phyloP scores from a whole-genome alignment of 2,329 filamentous ascomycete species.

The Trichoderma citrinoviride region DNA sequence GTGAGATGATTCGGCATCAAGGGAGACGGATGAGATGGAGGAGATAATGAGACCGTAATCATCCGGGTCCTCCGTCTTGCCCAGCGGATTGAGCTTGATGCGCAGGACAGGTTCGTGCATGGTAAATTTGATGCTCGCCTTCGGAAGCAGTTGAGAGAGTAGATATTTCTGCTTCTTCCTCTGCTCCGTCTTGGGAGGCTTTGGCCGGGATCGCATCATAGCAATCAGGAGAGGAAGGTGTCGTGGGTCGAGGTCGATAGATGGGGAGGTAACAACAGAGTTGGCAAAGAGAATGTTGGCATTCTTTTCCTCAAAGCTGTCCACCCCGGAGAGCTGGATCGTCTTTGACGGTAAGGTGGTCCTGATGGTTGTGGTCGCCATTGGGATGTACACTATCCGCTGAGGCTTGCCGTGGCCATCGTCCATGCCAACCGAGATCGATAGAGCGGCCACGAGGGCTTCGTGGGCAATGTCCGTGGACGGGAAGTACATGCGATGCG shows the following conservation, averaged over 20 bases:
- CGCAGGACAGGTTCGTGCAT: constrained; percentile 94
- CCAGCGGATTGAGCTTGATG: constrained; percentile 79
- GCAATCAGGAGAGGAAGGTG: constrained; percentile 84
- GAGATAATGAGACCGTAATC: constrained; percentile 96
- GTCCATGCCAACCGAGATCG: constrained; percentile 86
- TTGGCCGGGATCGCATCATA: constrained; percentile 60
- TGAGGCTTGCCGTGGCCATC: constrained; percentile 85
- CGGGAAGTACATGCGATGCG: constrained; percentile 98
- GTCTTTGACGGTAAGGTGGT: constrained; percentile 95
- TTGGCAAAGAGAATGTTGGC: constrained; percentile 96
- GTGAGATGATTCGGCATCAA: constrained; percentile 96
- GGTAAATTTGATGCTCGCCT: constrained; percentile 91
- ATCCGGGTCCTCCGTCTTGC: constrained; percentile 61
- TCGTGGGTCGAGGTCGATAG: constrained; percentile 86
- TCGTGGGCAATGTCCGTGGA: constrained; percentile 91
- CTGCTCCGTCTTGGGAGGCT: constrained; percentile 35
- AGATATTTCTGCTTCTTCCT: constrained; percentile 59
- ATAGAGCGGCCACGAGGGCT: constrained; percentile 85
- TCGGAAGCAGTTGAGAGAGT: constrained; percentile 87
- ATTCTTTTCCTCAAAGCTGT: constrained; percentile 77
- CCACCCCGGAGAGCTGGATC: constrained; percentile 71
- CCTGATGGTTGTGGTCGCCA: constrained; percentile 93
- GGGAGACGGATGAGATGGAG: constrained; percentile 86
- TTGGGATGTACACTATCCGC: constrained; percentile 87
- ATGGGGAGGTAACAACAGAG: constrained; percentile 92